Evolutionary conservation across 495 filamentous ascomycete genomes (phyloP), one percentile per base, ranked within the genome.

Genomic region (Penicillium nucicola): DNA sequence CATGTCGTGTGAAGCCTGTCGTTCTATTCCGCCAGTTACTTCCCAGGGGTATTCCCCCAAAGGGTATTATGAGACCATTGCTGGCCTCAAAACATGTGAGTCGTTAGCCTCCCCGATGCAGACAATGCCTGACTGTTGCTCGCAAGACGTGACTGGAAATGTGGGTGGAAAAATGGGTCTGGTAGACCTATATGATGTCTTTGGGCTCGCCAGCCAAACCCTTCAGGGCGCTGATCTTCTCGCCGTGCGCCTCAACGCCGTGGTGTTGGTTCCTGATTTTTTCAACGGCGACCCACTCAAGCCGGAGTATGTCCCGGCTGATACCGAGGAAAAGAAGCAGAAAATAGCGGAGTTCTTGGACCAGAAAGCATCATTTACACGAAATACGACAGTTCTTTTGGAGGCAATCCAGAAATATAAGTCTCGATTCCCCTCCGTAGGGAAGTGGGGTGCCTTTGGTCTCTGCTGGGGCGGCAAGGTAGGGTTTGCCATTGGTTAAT

Each of bases 11-110:
- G 79, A 83, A 68, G 86, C 87, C 47, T 88, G 84, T 69, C 88
- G 85, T 65, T 87, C 82, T 53, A 82, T 89, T 34, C 86, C 88
- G 0, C 85, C 88, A 1, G 78, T 89, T 28, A 69, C 85, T 32
- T 55, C 71, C 8, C 53, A 80, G 49, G 82, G 75, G 11, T 91
- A 90, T 64, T 66, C 60, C 8, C 61, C 75, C n/a, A 85, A 88
- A 61, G 89, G 89, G 50, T 65, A 69, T 30, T 90, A 84, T 53
- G 75, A 79, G 31, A 78, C 75, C 15, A 65, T 88, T 49, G 83
- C 75, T 13, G 85, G 82, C 17, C 62, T 87, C 32, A 87, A 86
- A 49, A 88, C 86, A 17, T 92, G 85, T 87, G 58, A 54, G 72
- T 65, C 25, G 2, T 8, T 8, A 23, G 31, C 25, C 32, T 23